Percentiles rank a stretch among this genome's conserved stretches.
Conservation (phyloP, 805 yeast genomes). For the Wickerhamomyces bisporus region DNA sequence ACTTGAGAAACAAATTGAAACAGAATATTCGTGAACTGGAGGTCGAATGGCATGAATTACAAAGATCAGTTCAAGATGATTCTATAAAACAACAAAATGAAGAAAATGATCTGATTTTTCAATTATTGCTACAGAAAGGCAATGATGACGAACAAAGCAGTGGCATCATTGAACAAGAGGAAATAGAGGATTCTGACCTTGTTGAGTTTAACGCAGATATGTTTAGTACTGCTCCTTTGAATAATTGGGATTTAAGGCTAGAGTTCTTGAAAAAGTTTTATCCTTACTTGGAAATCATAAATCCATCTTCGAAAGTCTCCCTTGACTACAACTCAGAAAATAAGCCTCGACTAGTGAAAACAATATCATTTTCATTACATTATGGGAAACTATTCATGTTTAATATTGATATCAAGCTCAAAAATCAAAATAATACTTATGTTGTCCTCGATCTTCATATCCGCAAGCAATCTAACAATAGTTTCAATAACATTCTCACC, state of each 20-base stretch:
- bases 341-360: conserved; percentile 12
- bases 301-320: conserved; percentile 12
- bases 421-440: conserved; percentile 9
- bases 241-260: conserved; percentile 18
- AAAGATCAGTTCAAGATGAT: conserved; percentile 9
- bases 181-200: conserved; percentile 4
- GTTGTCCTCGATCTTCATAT: conserved; percentile 9
- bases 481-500: conserved; percentile 14
- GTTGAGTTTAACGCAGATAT: conserved; percentile 8
- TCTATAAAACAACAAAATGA: conserved; percentile 3
- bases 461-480: conserved; percentile 17
- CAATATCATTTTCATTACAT: conserved; percentile 13
- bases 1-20: conserved; percentile 7
- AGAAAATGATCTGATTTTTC: conserved; percentile 10
- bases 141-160: conserved; percentile 7
- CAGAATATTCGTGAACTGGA: conserved; percentile 18
- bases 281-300: conserved; percentile 13
- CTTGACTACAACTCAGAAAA: conserved; percentile 9
- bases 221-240: conserved; percentile 17
- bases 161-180: conserved; percentile 1
- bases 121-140: conserved; percentile 5
- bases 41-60: conserved; percentile 16
- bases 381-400: conserved; percentile 10
- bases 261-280: conserved; percentile 20
- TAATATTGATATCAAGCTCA: conserved; percentile 13